Conservation (phyloP, 164 flowering plant species). For the Annona squamosa region DNA sequence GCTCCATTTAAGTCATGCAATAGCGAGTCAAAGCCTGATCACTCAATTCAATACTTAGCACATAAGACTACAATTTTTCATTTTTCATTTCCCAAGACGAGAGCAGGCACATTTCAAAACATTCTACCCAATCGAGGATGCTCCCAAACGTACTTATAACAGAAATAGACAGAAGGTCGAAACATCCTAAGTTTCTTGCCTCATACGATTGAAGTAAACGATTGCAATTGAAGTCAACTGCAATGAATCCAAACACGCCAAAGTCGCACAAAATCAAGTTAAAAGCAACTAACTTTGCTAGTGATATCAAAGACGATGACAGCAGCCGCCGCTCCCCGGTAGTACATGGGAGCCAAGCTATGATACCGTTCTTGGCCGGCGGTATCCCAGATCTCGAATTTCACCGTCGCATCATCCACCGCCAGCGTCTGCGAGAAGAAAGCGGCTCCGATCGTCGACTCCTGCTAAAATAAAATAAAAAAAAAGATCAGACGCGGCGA, state of each 20-base stretch:
- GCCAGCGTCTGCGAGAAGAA: conserved; percentile 57
- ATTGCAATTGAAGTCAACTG: neutral
- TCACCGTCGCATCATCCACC: conserved; percentile 46
- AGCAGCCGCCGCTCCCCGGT: conserved; percentile 67
- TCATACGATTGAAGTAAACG: no score
- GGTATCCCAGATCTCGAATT: conserved; percentile 75
- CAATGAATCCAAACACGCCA: neutral
- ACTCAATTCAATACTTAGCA: no score
- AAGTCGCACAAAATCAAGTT: neutral
- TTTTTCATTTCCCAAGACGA: no score
- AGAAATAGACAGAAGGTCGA: no score
- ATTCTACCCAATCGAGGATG: no score
- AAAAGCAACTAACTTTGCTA: conserved; percentile 22
- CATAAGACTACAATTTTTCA: no score
- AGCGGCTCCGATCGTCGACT: conserved; percentile 69
- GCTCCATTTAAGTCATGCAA: no score
- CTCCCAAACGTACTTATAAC: no score
- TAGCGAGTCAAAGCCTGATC: no score
- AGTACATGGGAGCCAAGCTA: conserved; percentile 73
- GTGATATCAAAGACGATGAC: conserved; percentile 60
- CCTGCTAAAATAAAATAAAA: conserved; percentile 26
- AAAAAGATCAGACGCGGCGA: neutral
- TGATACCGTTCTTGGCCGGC: conserved; percentile 74
- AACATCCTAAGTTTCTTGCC: no score
- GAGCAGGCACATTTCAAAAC: no score